These are phyloP conservation scores for Clarkia xantiana DNA, from an alignment of 345 rosid species.

Conservation along the genomic window DNA sequence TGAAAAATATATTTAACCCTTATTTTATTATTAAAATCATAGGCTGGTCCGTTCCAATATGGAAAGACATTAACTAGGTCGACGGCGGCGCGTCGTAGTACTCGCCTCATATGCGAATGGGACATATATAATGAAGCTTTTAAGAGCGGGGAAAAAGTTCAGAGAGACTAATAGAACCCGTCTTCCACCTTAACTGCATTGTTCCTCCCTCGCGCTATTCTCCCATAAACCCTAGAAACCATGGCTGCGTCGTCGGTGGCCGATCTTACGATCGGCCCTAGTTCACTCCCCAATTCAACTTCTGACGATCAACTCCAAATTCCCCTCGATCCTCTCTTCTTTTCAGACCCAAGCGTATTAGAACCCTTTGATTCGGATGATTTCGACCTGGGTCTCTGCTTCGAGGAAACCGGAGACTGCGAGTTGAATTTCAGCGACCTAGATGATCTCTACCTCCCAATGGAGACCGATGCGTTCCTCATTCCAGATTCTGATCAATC, in stretches of 20 bases:
- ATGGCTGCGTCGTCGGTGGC: conserved; percentile 20
- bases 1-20: too few species aligned
- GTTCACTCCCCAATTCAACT: conserved; percentile 7
- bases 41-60: too few species aligned
- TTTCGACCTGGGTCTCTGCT: conserved; percentile 17
- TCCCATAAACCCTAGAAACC: conserved; percentile 9
- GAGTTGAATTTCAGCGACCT: conserved; percentile 59
- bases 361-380: conserved; percentile 14
- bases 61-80: too few species aligned
- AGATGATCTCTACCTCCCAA: conserved; percentile 39
- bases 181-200: neutral
- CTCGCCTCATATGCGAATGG: too few species aligned
- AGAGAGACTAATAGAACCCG: neutral
- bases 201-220: neutral
- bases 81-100: too few species aligned
- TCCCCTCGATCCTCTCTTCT: conserved; percentile 41
- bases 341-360: conserved; percentile 15
- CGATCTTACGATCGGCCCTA: conserved; percentile 8
- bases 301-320: conserved; percentile 28
- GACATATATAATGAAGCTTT: too few species aligned
- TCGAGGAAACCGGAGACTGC: conserved; percentile 40
- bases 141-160: neutral
- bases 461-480: conserved; percentile 35
- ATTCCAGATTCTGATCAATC: conserved; percentile 13
- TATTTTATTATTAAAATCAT: too few species aligned